Evolutionary conservation across 495 filamentous ascomycete genomes (phyloP).

Genomic region (Penicillium verhagenii): DNA sequence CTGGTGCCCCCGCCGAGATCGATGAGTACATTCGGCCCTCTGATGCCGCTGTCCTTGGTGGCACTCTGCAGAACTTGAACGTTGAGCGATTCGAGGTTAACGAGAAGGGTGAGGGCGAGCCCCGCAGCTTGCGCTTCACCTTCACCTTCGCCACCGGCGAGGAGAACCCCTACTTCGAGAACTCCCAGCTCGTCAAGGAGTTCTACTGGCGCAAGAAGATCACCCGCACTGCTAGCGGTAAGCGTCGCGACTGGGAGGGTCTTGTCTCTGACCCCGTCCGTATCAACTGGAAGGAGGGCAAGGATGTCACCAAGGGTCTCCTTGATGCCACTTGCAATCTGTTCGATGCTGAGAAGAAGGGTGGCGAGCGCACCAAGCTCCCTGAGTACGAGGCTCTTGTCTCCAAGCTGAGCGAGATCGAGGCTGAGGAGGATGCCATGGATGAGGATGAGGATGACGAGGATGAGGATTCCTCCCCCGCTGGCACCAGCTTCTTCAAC

Average conservation of each 20-base stretch:
- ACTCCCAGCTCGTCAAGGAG: conserved; percentile 78
- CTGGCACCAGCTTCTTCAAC: conserved; percentile 75
- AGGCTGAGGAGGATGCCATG: conserved; percentile 41
- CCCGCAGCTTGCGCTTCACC: conserved; percentile 46
- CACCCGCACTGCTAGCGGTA: conserved; percentile 33
- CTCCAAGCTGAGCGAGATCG: conserved; percentile 42
- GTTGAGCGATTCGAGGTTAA: conserved; percentile 77
- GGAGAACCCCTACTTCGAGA: conserved; percentile 71
- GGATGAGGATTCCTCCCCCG: conserved; percentile 55
- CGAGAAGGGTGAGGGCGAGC: conserved; percentile 50
- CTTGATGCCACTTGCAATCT: conserved; percentile 66
- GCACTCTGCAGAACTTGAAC: conserved; percentile 58
- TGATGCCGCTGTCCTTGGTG: conserved; percentile 67
- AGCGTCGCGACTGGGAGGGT: conserved; percentile 61
- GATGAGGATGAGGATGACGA: conserved; percentile 53
- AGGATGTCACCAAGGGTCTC: conserved; percentile 79
- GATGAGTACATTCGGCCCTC: conserved; percentile 79
- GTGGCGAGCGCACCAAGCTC: conserved; percentile 35
- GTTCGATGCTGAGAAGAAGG: conserved; percentile 60
- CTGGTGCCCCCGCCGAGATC: conserved; percentile 77
- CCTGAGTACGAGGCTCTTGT: conserved; percentile 52
- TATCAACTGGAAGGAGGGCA: conserved; percentile 83
- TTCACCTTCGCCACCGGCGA: conserved; percentile 45
- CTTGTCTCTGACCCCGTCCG: conserved; percentile 81
- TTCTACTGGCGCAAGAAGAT: conserved; percentile 72